These are phyloP conservation scores for Polytolypa hystricis DNA, from an alignment of 2,329 filamentous ascomycete genomes.

Conservation along the genomic window DNA sequence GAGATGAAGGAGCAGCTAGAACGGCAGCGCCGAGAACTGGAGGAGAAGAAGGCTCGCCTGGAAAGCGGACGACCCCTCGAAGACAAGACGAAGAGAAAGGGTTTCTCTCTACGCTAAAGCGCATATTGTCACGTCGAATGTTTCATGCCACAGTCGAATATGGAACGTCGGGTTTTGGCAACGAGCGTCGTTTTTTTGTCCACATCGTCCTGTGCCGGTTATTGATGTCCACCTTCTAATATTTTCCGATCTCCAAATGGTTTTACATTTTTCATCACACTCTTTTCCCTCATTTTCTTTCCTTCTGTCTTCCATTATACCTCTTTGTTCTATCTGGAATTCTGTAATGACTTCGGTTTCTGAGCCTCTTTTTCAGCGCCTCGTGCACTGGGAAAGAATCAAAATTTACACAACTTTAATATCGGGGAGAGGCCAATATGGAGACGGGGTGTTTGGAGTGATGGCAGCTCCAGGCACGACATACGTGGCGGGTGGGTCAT, in stretches of 20 bases:
- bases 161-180: constrained; percentile 7
- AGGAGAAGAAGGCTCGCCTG: constrained; percentile 95
- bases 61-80: constrained; percentile 93
- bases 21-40: constrained; percentile 83
- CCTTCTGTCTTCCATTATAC: constrained; percentile 19
- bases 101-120: constrained; percentile 88
- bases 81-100: constrained; percentile 98
- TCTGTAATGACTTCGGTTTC: constrained; percentile 11
- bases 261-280: constrained; percentile 16
- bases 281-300: constrained; percentile 19
- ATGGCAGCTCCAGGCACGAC: no score
- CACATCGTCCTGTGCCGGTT: background rate
- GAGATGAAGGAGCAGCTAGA: constrained; percentile 99
- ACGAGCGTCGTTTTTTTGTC: background rate
- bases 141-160: constrained; percentile 14
- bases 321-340: constrained; percentile 21
- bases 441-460: background rate
- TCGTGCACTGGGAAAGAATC: constrained; percentile 7
- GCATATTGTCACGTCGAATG: background rate
- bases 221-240: constrained; percentile 7
- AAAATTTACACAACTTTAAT: constrained; percentile 22
- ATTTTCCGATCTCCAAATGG: constrained; percentile 15
- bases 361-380: background rate
- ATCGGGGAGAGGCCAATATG: no score
- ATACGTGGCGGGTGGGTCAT: background rate